phyloP scores from a whole-genome alignment of 768 basidiomycete species.

The Lentinus tigrinus region DNA sequence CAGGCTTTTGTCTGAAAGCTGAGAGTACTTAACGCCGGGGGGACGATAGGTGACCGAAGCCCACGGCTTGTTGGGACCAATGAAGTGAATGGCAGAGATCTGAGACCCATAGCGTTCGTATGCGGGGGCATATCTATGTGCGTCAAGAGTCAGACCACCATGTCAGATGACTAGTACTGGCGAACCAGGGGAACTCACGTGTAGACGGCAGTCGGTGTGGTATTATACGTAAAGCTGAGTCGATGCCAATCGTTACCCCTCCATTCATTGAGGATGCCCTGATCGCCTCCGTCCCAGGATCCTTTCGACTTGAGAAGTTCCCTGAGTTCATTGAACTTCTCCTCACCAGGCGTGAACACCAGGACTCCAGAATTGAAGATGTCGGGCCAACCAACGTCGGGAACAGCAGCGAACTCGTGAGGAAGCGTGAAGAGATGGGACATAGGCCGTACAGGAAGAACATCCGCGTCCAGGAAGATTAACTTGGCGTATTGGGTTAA shows the following conservation, averaged over 20 bases:
- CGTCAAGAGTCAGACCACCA: not conserved
- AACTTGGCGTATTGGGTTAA: conserved; percentile 83
- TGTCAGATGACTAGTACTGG: conserved; percentile 6
- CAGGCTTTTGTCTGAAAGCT: conserved; percentile 23
- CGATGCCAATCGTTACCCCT: conserved; percentile 83
- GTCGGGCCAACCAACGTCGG: conserved; percentile 99
- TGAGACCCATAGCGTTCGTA: conserved; percentile 90
- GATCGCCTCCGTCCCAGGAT: conserved; percentile 98
- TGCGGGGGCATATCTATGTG: conserved; percentile 86
- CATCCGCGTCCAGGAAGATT: conserved; percentile 90
- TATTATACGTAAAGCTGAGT: conserved; percentile 97
- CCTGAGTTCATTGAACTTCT: conserved; percentile 77
- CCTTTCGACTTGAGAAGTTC: conserved; percentile 74
- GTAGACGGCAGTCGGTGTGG: conserved; percentile 95
- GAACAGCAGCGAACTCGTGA: conserved; percentile 87
- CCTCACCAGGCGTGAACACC: conserved; percentile 77
- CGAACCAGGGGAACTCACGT: conserved; percentile 57
- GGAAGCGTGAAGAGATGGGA: conserved; percentile 88
- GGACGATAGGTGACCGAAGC: conserved; percentile 67
- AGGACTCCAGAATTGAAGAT: conserved; percentile 98
- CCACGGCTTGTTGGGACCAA: conserved; percentile 97
- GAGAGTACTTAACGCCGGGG: conserved; percentile 44
- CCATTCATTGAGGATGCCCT: conserved; percentile 97
- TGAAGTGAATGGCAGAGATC: conserved; percentile 89
- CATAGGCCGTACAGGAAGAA: conserved; percentile 83